These are phyloP conservation scores for Helicostylum pulchrum DNA, from an alignment of 192 early-diverging fungal genomes.

Conservation along the genomic window DNA sequence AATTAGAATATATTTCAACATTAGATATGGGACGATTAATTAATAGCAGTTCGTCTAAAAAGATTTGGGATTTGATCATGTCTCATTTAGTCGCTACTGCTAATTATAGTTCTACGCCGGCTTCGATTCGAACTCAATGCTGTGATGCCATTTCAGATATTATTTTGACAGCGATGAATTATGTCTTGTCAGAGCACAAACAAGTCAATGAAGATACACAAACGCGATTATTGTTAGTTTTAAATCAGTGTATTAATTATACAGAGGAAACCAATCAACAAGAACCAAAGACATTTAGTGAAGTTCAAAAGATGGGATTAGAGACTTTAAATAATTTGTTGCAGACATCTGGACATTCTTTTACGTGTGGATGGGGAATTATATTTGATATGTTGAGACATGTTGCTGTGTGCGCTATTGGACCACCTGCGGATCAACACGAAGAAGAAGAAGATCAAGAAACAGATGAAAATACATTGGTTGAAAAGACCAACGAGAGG, in stretches of 20 bases:
- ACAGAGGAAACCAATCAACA: not conserved
- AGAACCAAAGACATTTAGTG: constrained; percentile 28
- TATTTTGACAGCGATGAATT: constrained; percentile 67
- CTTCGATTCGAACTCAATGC: constrained; percentile 70
- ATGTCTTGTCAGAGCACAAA: constrained; percentile 55
- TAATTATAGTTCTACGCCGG: constrained; percentile 50
- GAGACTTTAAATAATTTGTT: constrained; percentile 89
- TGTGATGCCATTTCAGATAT: constrained; percentile 77
- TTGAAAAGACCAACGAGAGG: not conserved
- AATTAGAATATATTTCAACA: constrained; percentile 60
- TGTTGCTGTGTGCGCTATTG: constrained; percentile 33
- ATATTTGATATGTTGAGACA: constrained; percentile 85
- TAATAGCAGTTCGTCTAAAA: constrained; percentile 31
- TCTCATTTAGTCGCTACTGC: constrained; percentile 74
- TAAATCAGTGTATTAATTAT: constrained; percentile 57
- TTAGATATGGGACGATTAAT: constrained; percentile 57
- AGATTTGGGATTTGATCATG: constrained; percentile 62
- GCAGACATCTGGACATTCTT: constrained; percentile 87
- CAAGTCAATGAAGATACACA: constrained; percentile 65
- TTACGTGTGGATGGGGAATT: constrained; percentile 80
- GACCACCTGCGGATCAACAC: not conserved
- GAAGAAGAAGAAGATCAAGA: constrained; percentile 12
- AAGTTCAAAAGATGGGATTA: constrained; percentile 78
- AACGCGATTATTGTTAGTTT: constrained; percentile 57
- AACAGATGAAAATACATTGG: constrained; percentile 5